A percentile compares a stretch with the other conserved stretches of the same genome.
phyloP scores from a whole-genome alignment of 2,329 filamentous ascomycete genomes.

The Colletotrichum agaves region DNA sequence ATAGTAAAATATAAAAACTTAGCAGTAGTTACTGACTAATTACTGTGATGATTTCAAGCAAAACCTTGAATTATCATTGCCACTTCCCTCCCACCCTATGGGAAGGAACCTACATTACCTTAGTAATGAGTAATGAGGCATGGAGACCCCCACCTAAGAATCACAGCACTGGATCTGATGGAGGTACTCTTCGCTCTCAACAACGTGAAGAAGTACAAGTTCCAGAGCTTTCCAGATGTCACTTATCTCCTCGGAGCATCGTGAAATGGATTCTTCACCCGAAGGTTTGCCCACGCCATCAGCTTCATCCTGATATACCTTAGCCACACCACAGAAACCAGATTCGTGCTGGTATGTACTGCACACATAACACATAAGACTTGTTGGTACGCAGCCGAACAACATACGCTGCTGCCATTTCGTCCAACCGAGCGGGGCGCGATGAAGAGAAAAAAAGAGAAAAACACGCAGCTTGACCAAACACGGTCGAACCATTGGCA shows the following conservation, averaged over 20 bases:
- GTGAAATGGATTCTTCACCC: slow-evolving; percentile 11
- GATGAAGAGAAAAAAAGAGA: background rate
- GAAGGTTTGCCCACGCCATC: background rate
- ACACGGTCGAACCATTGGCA: background rate
- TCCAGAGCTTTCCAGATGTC: slow-evolving; percentile 22
- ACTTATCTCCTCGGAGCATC: slow-evolving; percentile 12
- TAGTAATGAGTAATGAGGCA: no score
- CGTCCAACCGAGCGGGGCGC: background rate
- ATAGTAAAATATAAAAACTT: no score
- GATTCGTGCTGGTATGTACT: background rate
- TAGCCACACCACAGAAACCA: background rate
- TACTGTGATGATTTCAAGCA: no score
- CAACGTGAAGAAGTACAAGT: slow-evolving; percentile 18
- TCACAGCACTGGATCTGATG: background rate
- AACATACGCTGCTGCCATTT: background rate
- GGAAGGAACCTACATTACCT: background rate
- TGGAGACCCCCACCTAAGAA: background rate
- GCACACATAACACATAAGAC: no score
- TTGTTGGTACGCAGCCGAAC: no score
- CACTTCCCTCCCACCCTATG: no score
- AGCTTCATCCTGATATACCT: background rate
- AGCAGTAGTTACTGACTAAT: no score
- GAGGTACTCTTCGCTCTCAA: slow-evolving; percentile 2
- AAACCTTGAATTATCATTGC: no score
- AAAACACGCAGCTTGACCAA: background rate